phyloP scores from a whole-genome alignment of 2,329 filamentous ascomycete genomes.

The Fonsecaea pedrosoi region DNA sequence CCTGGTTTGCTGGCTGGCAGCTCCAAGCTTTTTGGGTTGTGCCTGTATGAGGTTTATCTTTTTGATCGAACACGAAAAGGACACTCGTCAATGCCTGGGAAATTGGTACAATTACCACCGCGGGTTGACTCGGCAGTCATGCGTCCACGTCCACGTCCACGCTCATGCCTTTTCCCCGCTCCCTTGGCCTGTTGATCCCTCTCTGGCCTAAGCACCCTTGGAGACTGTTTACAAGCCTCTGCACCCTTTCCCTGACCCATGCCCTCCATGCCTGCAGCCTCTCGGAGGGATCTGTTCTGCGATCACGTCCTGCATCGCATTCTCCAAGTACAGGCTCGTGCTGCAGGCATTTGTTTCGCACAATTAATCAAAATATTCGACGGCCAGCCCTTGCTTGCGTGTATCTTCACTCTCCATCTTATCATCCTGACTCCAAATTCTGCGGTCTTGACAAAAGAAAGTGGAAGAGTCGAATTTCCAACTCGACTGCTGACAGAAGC shows the following conservation, averaged over 20 bases:
- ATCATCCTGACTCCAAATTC: conserved; percentile 4
- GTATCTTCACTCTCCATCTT: background rate
- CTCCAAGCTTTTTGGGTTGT: conserved; percentile 4
- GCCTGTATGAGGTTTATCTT: conserved; percentile 10
- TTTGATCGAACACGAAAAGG: conserved; percentile 10
- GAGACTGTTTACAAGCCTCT: background rate
- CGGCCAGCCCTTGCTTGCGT: background rate
- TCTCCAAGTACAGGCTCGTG: background rate
- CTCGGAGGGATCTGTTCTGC: background rate
- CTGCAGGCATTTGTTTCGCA: background rate
- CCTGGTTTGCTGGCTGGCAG: conserved; percentile 6
- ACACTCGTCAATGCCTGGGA: conserved; percentile 4
- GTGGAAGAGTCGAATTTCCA: conserved; percentile 18
- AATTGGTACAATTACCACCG: conserved; percentile 23
- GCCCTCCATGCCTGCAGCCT: background rate
- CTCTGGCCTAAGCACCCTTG: background rate
- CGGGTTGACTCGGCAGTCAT: conserved; percentile 4
- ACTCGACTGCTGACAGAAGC: conserved; percentile 1
- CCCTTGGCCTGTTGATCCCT: background rate
- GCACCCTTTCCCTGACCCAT: background rate
- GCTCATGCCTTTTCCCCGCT: background rate
- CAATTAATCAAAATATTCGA: conserved; percentile 8
- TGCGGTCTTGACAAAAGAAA: conserved; percentile 12
- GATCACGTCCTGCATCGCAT: background rate
- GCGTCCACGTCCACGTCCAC: background rate